Conservation (phyloP, 805 yeast genomes). For the Nakazawaea wickerhamii region DNA sequence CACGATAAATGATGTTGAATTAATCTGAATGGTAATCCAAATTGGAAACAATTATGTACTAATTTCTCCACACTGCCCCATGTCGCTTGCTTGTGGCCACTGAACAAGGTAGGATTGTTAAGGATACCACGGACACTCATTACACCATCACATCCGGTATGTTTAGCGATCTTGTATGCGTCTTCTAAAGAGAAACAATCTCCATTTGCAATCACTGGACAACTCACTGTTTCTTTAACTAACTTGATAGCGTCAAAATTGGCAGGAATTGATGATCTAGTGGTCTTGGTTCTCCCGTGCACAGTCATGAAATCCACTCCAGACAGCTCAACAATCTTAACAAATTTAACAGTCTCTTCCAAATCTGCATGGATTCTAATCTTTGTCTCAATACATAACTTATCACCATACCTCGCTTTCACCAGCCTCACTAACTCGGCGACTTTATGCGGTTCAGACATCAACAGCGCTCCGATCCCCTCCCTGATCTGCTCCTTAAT, state of each 20-base stretch:
- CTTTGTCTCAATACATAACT: slow-evolving; percentile 81
- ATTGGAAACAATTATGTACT: slow-evolving; percentile 70
- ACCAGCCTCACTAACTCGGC: slow-evolving; percentile 81
- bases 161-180: slow-evolving; percentile 51
- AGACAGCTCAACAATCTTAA: slow-evolving; percentile 66
- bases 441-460: slow-evolving; percentile 76
- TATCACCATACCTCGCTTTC: slow-evolving; percentile 65
- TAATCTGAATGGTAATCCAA: slow-evolving; percentile 80
- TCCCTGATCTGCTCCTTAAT: slow-evolving; percentile 90
- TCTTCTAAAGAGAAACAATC: slow-evolving; percentile 74
- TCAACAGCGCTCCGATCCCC: slow-evolving; percentile 95
- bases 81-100: slow-evolving; percentile 69
- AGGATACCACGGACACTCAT: slow-evolving; percentile 93
- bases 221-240: slow-evolving; percentile 49
- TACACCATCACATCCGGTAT: slow-evolving; percentile 83
- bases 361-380: slow-evolving; percentile 81
- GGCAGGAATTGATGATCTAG: slow-evolving; percentile 81
- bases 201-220: slow-evolving; percentile 97
- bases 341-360: slow-evolving; percentile 67
- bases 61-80: slow-evolving; percentile 88
- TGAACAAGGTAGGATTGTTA: slow-evolving; percentile 82
- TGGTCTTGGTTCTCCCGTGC: slow-evolving; percentile 84
- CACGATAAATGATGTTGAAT: slow-evolving; percentile 84
- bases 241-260: slow-evolving; percentile 74
- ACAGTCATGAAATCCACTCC: slow-evolving; percentile 94